Conservation (phyloP, 2,329 filamentous ascomycete species). For the Beauveria brongniartii region DNA sequence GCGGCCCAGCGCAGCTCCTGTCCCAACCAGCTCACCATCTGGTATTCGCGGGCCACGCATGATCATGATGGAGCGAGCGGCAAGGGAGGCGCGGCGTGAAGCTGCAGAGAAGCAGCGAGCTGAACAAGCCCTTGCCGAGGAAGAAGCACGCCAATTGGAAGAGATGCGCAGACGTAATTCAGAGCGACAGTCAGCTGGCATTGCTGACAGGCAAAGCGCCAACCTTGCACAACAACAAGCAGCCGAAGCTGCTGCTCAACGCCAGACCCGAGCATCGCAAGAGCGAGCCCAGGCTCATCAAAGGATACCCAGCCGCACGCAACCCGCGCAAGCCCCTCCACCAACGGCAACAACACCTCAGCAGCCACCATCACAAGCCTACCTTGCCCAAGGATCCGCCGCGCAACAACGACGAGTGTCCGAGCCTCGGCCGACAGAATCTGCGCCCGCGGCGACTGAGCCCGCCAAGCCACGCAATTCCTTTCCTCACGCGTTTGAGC, state of each 20-base stretch:
- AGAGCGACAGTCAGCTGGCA: slow-evolving; percentile 52
- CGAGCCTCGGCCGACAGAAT: slow-evolving; percentile 15
- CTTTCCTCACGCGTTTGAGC: slow-evolving; percentile 94
- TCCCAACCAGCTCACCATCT: slow-evolving; percentile 46
- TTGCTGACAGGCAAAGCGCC: slow-evolving; percentile 30
- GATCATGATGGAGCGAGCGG: slow-evolving; percentile 82
- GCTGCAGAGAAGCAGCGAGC: slow-evolving; percentile 50
- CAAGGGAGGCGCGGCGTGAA: slow-evolving; percentile 64
- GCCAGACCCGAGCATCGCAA: slow-evolving; percentile 11
- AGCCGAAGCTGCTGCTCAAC: slow-evolving; percentile 23
- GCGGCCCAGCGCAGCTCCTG: slow-evolving; percentile 40
- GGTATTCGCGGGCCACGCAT: slow-evolving; percentile 78
- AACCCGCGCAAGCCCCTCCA: slow-evolving; percentile 4
- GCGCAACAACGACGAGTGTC: slow-evolving; percentile 14
- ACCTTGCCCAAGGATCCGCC: slow-evolving; percentile 11
- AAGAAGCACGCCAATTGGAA: slow-evolving; percentile 46
- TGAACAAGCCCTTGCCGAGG: slow-evolving; percentile 50
- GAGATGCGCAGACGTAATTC: slow-evolving; percentile 49
- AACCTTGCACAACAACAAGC: slow-evolving; percentile 24
- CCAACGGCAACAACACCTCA: background rate
- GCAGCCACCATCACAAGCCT: slow-evolving; percentile 8
- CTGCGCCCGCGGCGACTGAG: slow-evolving; percentile 11
- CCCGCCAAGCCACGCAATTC: slow-evolving; percentile 50
- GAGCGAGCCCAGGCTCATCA: slow-evolving; percentile 5
- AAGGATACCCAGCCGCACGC: slow-evolving; percentile 7